phyloP scores from a whole-genome alignment of 306 rosid species.

The Malus asiatica region DNA sequence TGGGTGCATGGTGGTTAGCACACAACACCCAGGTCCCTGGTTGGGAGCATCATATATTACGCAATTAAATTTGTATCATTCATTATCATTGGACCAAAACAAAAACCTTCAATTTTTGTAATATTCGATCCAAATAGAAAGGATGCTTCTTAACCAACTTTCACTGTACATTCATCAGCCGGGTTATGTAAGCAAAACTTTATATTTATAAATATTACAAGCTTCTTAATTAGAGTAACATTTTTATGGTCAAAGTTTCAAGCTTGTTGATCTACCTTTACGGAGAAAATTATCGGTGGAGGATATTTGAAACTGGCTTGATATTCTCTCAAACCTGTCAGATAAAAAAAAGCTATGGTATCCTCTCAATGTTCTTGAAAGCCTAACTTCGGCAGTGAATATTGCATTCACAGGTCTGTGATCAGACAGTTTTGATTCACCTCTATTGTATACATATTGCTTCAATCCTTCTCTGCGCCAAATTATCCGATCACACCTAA shows the following conservation, averaged over 20 bases:
- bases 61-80: neutral
- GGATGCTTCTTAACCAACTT: neutral
- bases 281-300: slow-evolving; percentile 27
- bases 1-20: neutral
- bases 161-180: neutral
- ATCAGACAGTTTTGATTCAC: slow-evolving; percentile 67
- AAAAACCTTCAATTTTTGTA: neutral
- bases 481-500: slow-evolving; percentile 86
- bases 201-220: neutral
- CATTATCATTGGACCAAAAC: neutral
- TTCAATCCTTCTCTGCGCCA: slow-evolving; percentile 63
- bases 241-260: slow-evolving; percentile 18
- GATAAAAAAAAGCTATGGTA: slow-evolving; percentile 41
- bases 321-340: slow-evolving; percentile 38
- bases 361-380: slow-evolving; percentile 12
- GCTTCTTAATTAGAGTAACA: neutral
- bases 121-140: neutral
- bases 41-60: neutral
- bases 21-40: neutral
- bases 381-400: slow-evolving; percentile 44
- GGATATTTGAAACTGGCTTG: slow-evolving; percentile 41
- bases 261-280: slow-evolving; percentile 35
- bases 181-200: neutral
- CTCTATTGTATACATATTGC: slow-evolving; percentile 56
- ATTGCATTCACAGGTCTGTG: slow-evolving; percentile 81